A percentile compares a stretch with the other conserved stretches of the same genome.
Conservation (phyloP, 2,329 filamentous ascomycete species). For the Colletotrichum echinochloae region DNA sequence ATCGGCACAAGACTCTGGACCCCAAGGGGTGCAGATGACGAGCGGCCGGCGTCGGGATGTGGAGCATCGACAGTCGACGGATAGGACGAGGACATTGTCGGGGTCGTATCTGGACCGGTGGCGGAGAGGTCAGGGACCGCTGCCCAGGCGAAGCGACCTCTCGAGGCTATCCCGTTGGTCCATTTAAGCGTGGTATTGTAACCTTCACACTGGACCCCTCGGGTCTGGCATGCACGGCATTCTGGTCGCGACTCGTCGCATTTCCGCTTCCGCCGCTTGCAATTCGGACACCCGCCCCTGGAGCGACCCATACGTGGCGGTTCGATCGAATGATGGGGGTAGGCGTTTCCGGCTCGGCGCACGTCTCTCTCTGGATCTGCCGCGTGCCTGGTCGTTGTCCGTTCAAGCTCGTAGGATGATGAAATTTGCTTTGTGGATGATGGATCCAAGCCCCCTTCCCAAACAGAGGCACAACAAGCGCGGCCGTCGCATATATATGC, state of each 20-base stretch:
- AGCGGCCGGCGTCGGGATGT: background rate
- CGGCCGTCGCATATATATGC: conserved; percentile 37
- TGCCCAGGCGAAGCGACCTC: conserved; percentile 35
- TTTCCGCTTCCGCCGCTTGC: conserved; percentile 41
- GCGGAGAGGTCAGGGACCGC: conserved; percentile 19
- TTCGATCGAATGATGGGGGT: background rate
- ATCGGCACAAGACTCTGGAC: background rate
- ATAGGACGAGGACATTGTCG: background rate
- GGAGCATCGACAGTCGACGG: background rate
- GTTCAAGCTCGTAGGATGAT: background rate
- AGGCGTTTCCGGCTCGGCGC: no score
- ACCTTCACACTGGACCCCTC: conserved; percentile 40
- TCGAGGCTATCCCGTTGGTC: conserved; percentile 40
- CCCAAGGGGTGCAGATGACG: background rate
- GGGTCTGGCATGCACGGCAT: conserved; percentile 34
- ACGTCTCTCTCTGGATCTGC: background rate
- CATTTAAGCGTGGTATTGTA: conserved; percentile 39
- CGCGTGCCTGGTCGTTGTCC: background rate
- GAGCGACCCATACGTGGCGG: conserved; percentile 33
- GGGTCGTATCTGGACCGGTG: background rate
- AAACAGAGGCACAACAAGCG: conserved; percentile 17
- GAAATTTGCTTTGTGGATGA: background rate
- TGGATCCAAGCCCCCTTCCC: background rate
- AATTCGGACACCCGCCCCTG: conserved; percentile 40
- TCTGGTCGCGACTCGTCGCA: conserved; percentile 41